A percentile compares a stretch with the other conserved stretches of the same genome.
phyloP scores from a whole-genome alignment of 1,139 yeast species.

The Pichia sp. region DNA sequence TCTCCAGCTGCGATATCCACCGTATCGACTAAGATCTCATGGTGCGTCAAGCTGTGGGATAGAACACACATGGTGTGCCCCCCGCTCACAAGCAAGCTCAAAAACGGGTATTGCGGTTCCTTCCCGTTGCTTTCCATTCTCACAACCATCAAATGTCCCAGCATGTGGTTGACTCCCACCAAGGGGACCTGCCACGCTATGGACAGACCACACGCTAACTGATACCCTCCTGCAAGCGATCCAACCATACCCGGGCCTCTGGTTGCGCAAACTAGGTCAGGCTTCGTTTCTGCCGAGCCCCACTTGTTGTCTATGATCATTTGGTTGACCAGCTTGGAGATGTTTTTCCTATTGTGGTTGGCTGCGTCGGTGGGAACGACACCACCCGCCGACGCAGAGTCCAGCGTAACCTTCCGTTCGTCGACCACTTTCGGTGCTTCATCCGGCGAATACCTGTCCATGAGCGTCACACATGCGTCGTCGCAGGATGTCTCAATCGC shows the following conservation, averaged over 20 bases:
- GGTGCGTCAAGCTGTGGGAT: constrained; percentile 56
- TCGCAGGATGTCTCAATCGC: constrained; percentile 95
- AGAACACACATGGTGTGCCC: constrained; percentile 91
- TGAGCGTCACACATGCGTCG: constrained; percentile 82
- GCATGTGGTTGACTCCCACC: constrained; percentile 93
- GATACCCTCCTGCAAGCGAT: constrained; percentile 75
- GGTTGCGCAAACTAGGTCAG: constrained; percentile 83
- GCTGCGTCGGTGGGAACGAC: constrained; percentile 86
- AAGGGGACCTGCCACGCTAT: constrained; percentile 74
- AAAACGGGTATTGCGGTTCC: constrained; percentile 65
- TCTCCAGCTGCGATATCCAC: constrained; percentile 92
- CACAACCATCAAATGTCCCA: constrained; percentile 81
- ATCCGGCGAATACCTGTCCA: constrained; percentile 43
- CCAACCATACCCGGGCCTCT: constrained; percentile 98
- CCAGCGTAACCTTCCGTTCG: constrained; percentile 62
- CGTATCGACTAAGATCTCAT: constrained; percentile 70
- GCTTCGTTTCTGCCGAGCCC: constrained; percentile 35
- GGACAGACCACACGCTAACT: constrained; percentile 79
- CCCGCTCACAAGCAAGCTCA: constrained; percentile 81
- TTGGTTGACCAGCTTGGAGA: constrained; percentile 44
- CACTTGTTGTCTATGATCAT: constrained; percentile 34
- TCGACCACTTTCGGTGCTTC: constrained; percentile 50
- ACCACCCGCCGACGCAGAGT: constrained; percentile 71
- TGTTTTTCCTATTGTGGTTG: constrained; percentile 61
- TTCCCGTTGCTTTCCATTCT: constrained; percentile 45